phyloP scores from a whole-genome alignment of 176 grass and related monocot species.

The Juncus inflexus region DNA sequence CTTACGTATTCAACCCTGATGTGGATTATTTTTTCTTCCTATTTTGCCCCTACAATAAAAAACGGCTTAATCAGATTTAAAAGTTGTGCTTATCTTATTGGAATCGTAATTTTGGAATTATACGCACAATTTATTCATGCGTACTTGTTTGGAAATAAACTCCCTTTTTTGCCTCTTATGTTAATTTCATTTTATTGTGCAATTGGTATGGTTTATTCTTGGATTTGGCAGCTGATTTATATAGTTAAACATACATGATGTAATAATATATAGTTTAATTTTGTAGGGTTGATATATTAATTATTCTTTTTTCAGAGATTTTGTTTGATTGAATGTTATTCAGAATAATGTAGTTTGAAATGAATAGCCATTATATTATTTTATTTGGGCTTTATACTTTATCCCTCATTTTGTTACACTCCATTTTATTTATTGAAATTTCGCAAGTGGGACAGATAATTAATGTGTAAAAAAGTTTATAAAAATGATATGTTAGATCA shows the following conservation, averaged over 20 bases:
- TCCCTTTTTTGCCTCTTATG: constrained; percentile 87
- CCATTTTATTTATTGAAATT: too few species aligned
- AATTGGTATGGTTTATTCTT: constrained; percentile 81
- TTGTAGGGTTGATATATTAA: neutral
- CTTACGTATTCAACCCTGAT: constrained; percentile 45
- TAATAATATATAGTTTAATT: neutral
- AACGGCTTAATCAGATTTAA: constrained; percentile 51
- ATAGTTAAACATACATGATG: constrained; percentile 51
- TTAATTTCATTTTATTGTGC: constrained; percentile 64
- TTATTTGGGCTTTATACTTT: too few species aligned
- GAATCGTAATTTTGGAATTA: constrained; percentile 50
- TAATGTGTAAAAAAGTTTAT: too few species aligned
- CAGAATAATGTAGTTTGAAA: too few species aligned
- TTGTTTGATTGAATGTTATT: too few species aligned
- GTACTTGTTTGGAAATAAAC: constrained; percentile 44
- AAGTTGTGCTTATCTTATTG: constrained; percentile 45
- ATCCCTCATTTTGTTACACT: too few species aligned
- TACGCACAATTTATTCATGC: constrained; percentile 66
- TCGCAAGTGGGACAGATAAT: too few species aligned
- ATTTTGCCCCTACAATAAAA: constrained; percentile 36
- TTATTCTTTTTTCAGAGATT: neutral
- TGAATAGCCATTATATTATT: too few species aligned
- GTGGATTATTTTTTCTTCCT: constrained; percentile 66
- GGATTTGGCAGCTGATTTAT: constrained; percentile 70
- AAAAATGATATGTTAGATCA: too few species aligned